A percentile compares a stretch with the other conserved stretches of the same genome.
These are phyloP conservation scores for Podospora sp. DNA, from an alignment of 495 filamentous ascomycete species.

Conservation along the genomic window DNA sequence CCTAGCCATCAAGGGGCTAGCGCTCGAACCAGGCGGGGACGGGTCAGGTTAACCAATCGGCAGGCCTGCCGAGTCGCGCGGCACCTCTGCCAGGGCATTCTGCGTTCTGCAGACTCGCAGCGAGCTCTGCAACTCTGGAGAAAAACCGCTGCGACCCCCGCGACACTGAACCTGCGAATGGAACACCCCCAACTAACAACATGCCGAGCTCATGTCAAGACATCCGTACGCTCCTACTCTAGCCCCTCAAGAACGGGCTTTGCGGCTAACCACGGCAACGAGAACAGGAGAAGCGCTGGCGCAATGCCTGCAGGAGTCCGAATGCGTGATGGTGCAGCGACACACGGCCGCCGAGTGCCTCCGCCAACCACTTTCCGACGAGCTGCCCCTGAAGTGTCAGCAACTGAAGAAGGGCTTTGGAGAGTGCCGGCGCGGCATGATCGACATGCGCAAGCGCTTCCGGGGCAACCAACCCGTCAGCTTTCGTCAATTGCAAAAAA, in stretches of 20 bases:
- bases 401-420: conserved; percentile 90
- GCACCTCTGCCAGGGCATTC: not conserved
- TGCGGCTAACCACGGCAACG: conserved; percentile 6
- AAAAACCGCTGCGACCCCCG: conserved; percentile 2
- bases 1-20: not conserved
- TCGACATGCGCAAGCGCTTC: conserved; percentile 99
- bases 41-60: conserved; percentile 10
- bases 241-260: not conserved
- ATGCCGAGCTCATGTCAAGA: conserved; percentile 98
- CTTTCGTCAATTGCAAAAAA: conserved; percentile 61
- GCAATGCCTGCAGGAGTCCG: conserved; percentile 89
- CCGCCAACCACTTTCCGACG: conserved; percentile 72
- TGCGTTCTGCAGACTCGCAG: not conserved
- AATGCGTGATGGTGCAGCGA: conserved; percentile 91
- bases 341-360: conserved; percentile 87
- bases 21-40: conserved; percentile 4
- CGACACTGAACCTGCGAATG: not conserved
- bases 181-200: conserved; percentile 32
- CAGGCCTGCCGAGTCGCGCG: not conserved
- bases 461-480: conserved; percentile 89
- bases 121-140: not conserved
- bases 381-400: conserved; percentile 83
- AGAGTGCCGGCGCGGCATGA: conserved; percentile 92
- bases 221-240: conserved; percentile 62
- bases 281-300: conserved; percentile 81